Percentiles rank a stretch among this genome's conserved stretches.
phyloP scores from a whole-genome alignment of 805 yeast genomes.

The Ogataea populi-albae region DNA sequence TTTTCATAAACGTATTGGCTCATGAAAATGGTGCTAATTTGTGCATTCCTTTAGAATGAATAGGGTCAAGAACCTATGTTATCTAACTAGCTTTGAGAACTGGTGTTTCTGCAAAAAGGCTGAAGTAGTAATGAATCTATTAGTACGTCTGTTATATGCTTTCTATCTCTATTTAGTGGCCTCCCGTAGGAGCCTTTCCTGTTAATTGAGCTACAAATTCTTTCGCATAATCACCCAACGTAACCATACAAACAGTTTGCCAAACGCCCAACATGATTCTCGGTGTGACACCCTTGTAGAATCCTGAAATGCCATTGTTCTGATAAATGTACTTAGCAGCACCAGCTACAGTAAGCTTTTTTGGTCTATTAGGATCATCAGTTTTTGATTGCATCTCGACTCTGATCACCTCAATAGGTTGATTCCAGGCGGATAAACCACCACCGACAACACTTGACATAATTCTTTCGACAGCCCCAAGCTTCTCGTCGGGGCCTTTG shows the following conservation, averaged over 20 bases:
- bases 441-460: constrained; percentile 90
- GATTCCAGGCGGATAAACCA: constrained; percentile 97
- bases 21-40: too few relatives aligned
- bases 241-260: constrained; percentile 99
- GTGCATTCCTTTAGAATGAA: too few relatives aligned
- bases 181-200: constrained; percentile 50
- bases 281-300: constrained; percentile 95
- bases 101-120: too few relatives aligned
- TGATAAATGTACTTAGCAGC: constrained; percentile 81
- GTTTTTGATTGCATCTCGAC: constrained; percentile 98
- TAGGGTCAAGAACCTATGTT: too few relatives aligned
- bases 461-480: constrained; percentile 77
- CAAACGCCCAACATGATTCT: constrained; percentile 95
- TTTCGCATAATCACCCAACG: constrained; percentile 91
- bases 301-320: constrained; percentile 82
- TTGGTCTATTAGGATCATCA: constrained; percentile 92
- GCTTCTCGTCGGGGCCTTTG: constrained; percentile 51
- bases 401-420: constrained; percentile 96
- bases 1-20: too few relatives aligned
- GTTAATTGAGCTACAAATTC: constrained; percentile 62
- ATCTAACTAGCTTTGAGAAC: too few relatives aligned
- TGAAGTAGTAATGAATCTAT: too few relatives aligned
- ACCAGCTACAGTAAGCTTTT: constrained; percentile 73
- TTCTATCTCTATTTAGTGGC: constrained; percentile 9
- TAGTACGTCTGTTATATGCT: not conserved